These are phyloP conservation scores for Prunus kanzakura DNA, from an alignment of 306 rosid genomes.

Conservation along the genomic window DNA sequence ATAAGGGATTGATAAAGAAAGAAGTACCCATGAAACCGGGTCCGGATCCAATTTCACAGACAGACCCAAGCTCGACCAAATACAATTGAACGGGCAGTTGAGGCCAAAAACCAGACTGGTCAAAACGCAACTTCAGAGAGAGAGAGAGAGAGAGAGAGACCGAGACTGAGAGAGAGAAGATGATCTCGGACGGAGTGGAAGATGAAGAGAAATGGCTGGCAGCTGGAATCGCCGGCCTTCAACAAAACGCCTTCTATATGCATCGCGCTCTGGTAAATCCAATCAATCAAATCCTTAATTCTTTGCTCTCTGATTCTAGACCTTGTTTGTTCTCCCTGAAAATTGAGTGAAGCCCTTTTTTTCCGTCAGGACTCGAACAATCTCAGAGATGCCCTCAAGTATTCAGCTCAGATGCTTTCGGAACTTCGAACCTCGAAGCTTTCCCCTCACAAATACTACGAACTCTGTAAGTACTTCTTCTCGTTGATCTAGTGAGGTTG, in stretches of 20 bases:
- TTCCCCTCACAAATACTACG: constrained; percentile 95
- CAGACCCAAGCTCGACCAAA: background rate
- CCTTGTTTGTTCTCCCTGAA: constrained; percentile 6
- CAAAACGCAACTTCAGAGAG: constrained; percentile 7
- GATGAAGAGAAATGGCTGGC: constrained; percentile 94
- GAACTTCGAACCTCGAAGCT: constrained; percentile 97
- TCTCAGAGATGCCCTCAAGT: constrained; percentile 91
- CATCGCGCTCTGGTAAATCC: constrained; percentile 87
- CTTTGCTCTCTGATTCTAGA: background rate
- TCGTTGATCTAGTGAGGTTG: constrained; percentile 35
- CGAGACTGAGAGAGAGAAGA: constrained; percentile 26
- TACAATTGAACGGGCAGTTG: constrained; percentile 26
- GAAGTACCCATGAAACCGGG: background rate
- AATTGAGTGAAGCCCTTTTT: constrained; percentile 1
- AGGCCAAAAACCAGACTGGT: constrained; percentile 13
- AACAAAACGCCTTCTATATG: constrained; percentile 95
- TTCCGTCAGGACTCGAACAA: constrained; percentile 79
- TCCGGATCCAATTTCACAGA: constrained; percentile 4
- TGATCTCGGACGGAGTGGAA: constrained; percentile 79
- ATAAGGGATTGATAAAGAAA: background rate
- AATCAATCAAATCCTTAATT: constrained; percentile 14
- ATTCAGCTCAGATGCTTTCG: constrained; percentile 98
- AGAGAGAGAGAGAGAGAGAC: background rate
- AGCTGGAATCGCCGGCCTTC: constrained; percentile 97
- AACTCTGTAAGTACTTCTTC: constrained; percentile 62